phyloP scores from a whole-genome alignment of 2,329 filamentous ascomycete species.

The Coniochaeta sp. region DNA sequence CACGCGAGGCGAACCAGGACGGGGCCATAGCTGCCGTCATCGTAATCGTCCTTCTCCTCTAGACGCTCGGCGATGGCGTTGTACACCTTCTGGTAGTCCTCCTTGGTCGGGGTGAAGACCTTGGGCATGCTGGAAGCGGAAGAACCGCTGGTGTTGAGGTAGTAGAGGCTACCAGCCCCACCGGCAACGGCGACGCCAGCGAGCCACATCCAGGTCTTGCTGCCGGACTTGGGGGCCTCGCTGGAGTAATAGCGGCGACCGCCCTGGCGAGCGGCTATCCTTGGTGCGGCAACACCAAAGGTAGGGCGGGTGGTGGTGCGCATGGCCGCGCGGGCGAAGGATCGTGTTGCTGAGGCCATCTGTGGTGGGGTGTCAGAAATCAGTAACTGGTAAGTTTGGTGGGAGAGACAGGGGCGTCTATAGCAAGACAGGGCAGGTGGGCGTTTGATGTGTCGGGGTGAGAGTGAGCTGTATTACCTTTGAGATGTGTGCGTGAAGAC shows the following conservation, averaged over 20 bases:
- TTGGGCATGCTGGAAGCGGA: constrained; percentile 36
- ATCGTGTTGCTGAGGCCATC: constrained; percentile 44
- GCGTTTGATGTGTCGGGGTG: too few species aligned
- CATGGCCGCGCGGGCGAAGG: constrained; percentile 51
- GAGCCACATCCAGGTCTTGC: constrained; percentile 46
- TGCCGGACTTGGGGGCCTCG: constrained; percentile 48
- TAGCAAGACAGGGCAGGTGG: too few species aligned
- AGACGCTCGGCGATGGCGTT: constrained; percentile 73
- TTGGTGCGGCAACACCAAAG: constrained; percentile 47
- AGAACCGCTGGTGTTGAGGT: constrained; percentile 39
- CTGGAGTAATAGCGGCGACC: constrained; percentile 76
- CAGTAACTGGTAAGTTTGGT: not conserved
- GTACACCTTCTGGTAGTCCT: constrained; percentile 95
- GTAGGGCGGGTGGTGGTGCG: constrained; percentile 52
- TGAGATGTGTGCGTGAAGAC: not conserved
- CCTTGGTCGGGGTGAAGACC: constrained; percentile 66
- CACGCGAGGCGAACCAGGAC: constrained; percentile 86
- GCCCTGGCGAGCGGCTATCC: constrained; percentile 66
- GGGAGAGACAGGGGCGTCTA: not conserved
- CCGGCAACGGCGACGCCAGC: constrained; percentile 51
- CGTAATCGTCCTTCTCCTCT: constrained; percentile 89
- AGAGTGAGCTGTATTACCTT: not conserved
- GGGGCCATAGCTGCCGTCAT: constrained; percentile 92
- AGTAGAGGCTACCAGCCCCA: constrained; percentile 60
- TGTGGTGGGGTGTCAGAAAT: constrained; percentile 15